A percentile compares a stretch with the other conserved stretches of the same genome.
Evolutionary conservation across 2,329 filamentous ascomycete species (phyloP).

Genomic region (Exophiala phaeomuriformis): DNA sequence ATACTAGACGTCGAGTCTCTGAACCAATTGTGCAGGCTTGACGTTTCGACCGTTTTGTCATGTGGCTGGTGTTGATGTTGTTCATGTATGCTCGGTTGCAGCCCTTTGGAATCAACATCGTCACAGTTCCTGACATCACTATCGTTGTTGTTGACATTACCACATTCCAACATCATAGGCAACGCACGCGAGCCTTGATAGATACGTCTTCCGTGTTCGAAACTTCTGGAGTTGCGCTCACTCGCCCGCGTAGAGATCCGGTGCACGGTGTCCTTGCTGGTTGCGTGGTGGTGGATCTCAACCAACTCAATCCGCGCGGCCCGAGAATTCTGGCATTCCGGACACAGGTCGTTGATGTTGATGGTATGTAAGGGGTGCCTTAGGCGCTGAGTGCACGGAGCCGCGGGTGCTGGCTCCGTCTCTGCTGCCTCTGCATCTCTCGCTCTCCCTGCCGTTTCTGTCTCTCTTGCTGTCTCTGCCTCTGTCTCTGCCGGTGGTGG

Average conservation of each 20-base stretch:
- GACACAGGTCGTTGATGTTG: conserved; percentile 13
- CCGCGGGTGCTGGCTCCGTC: neutral
- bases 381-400: neutral
- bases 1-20: too few relatives aligned
- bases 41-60: too few relatives aligned
- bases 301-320: conserved; percentile 12
- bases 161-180: neutral
- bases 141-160: neutral
- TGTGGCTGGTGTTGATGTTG: too few relatives aligned
- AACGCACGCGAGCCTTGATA: conserved; percentile 4
- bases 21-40: too few relatives aligned
- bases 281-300: neutral
- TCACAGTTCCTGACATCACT: neutral
- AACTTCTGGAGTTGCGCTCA: conserved; percentile 4
- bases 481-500: too few relatives aligned
- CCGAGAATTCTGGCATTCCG: conserved; percentile 9
- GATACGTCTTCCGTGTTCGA: neutral
- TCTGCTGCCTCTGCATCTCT: neutral
- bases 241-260: conserved; percentile 5
- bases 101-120: too few relatives aligned
- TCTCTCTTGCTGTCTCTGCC: neutral
- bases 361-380: conserved; percentile 19
- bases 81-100: too few relatives aligned
- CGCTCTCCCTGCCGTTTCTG: neutral
- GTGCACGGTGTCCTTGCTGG: conserved; percentile 4